Conservation (phyloP, 2,329 filamentous ascomycete species). For the Fusarium anguioides region DNA sequence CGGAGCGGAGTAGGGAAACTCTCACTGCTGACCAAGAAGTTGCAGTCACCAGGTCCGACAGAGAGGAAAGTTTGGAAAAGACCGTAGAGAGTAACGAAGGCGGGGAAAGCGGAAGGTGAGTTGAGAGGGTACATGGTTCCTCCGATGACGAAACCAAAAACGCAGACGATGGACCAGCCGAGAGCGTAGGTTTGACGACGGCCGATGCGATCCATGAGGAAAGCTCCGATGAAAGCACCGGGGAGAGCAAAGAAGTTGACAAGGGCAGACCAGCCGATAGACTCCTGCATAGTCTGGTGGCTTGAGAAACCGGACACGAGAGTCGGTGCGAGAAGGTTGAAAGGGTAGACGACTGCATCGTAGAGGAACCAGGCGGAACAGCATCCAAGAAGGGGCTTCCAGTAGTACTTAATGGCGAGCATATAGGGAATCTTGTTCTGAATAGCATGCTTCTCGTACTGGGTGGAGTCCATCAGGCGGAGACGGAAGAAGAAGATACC, state of each 20-base stretch:
- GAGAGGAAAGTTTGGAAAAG: not conserved
- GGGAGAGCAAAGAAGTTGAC: not conserved
- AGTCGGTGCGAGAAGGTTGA: not conserved
- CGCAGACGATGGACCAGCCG: not conserved
- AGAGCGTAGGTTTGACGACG: not conserved
- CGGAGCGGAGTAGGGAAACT: not conserved
- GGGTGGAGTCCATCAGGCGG: not conserved
- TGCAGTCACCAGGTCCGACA: not conserved
- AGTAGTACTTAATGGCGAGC: not conserved
- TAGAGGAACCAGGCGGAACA: slow-evolving; percentile 6
- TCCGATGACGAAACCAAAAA: not conserved
- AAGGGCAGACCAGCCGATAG: not conserved
- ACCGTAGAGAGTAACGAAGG: not conserved
- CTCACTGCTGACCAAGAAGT: not conserved
- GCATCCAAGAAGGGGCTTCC: not conserved
- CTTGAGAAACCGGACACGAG: not conserved
- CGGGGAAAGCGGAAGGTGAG: not conserved
- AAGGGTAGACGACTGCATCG: not conserved
- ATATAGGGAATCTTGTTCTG: not conserved
- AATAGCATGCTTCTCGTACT: not conserved
- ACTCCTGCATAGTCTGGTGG: not conserved
- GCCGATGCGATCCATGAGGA: not conserved
- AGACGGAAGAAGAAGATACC: slow-evolving; percentile 7
- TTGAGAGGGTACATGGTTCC: not conserved
- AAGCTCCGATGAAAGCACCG: not conserved